A percentile compares a stretch with the other conserved stretches of the same genome.
phyloP scores from a whole-genome alignment of 2,329 filamentous ascomycete species.

The Aspergillus pseudonomiae region DNA sequence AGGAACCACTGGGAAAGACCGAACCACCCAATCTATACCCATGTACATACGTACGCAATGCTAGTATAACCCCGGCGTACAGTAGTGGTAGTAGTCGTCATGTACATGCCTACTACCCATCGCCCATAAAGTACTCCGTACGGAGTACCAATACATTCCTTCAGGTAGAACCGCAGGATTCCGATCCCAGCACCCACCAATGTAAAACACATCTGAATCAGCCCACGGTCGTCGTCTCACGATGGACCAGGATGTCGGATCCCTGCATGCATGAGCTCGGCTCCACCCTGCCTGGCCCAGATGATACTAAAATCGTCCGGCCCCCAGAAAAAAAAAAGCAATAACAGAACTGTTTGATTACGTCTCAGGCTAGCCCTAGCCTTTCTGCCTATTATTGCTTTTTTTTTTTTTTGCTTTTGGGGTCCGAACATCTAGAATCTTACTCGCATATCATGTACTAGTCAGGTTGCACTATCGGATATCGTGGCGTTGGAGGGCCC shows the following conservation, averaged over 20 bases:
- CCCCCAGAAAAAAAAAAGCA: background rate
- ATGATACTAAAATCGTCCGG: background rate
- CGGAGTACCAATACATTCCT: no score
- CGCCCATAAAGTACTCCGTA: no score
- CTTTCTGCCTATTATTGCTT: background rate
- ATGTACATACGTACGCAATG: background rate
- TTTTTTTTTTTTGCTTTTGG: background rate
- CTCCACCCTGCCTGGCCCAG: background rate
- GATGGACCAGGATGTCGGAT: background rate
- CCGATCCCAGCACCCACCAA: background rate
- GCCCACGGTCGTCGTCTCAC: background rate
- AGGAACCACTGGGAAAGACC: background rate
- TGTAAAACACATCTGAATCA: conserved; percentile 1
- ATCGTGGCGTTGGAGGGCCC: background rate
- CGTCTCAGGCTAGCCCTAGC: background rate
- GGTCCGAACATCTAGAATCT: background rate
- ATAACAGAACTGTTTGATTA: background rate
- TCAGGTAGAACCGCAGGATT: no score
- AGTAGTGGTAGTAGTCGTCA: no score
- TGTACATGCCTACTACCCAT: no score
- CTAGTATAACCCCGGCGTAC: no score
- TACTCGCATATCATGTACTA: background rate
- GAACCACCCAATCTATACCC: background rate
- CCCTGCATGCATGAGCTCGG: background rate
- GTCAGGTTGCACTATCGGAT: background rate